Evolutionary conservation across 306 rosid genomes (phyloP).

Genomic region (Cicer chorassanicum): DNA sequence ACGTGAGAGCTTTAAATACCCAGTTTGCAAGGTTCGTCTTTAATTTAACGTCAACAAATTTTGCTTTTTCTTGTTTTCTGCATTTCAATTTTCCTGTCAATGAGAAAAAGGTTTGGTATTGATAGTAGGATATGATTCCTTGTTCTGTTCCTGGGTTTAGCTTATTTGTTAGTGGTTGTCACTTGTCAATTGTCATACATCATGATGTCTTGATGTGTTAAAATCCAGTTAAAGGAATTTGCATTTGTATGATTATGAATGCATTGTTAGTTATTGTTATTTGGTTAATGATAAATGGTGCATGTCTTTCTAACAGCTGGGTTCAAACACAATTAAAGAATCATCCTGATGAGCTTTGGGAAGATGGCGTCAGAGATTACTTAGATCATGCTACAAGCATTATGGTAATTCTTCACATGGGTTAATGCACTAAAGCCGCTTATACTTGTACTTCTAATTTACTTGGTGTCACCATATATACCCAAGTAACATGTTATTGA

Average conservation of each 20-base stretch:
- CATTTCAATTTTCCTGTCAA: conserved; percentile 10
- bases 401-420: conserved; percentile 61
- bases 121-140: conserved; percentile 18
- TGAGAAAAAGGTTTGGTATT: conserved; percentile 2
- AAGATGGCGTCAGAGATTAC: conserved; percentile 91
- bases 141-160: conserved; percentile 19
- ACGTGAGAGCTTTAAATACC: conserved; percentile 98
- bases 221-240: conserved; percentile 32
- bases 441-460: conserved; percentile 33
- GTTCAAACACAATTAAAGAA: conserved; percentile 83
- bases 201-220: conserved; percentile 24
- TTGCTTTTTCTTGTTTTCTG: conserved; percentile 30
- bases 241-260: background rate
- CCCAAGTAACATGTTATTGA: conserved; percentile 18
- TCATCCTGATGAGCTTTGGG: conserved; percentile 99
- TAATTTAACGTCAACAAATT: conserved; percentile 30
- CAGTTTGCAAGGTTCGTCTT: conserved; percentile 91
- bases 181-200: background rate
- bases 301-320: conserved; percentile 70
- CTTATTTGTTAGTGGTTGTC: conserved; percentile 21
- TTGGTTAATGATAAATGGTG: background rate
- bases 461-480: background rate
- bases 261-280: background rate
- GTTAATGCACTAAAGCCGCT: conserved; percentile 16
- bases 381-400: conserved; percentile 80